Conservation (phyloP, 2,329 filamentous ascomycete species). For the Mollisia scopiformis region DNA sequence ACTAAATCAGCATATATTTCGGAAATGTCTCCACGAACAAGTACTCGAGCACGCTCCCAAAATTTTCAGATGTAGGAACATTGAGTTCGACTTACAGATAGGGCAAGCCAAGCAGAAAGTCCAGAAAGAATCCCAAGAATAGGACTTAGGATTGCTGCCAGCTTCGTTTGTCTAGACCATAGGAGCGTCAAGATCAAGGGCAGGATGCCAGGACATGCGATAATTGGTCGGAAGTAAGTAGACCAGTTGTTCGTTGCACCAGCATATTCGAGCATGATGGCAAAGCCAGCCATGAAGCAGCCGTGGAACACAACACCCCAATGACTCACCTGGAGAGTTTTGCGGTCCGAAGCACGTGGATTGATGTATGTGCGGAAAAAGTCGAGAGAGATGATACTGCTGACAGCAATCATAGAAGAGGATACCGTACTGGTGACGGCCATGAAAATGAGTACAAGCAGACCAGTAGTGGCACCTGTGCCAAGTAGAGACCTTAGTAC, state of each 20-base stretch:
- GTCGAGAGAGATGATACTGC: constrained; percentile 52
- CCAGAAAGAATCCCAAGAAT: background rate
- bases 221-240: constrained; percentile 17
- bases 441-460: constrained; percentile 54
- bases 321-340: constrained; percentile 48
- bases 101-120: background rate
- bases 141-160: background rate
- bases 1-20: no score
- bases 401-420: constrained; percentile 53
- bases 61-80: no score
- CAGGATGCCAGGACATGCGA: constrained; percentile 30
- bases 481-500: constrained; percentile 35
- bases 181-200: constrained; percentile 36
- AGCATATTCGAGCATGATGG: constrained; percentile 50
- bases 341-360: constrained; percentile 45
- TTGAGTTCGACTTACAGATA: no score
- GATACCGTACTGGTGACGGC: constrained; percentile 53
- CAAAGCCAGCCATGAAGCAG: constrained; percentile 50
- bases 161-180: constrained; percentile 38
- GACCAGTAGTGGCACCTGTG: constrained; percentile 35
- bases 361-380: constrained; percentile 55
- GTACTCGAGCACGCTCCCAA: no score
- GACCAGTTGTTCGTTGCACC: constrained; percentile 51
- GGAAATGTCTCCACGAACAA: no score
- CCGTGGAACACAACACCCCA: constrained; percentile 50